Evolutionary conservation across 208 protist genomes (phyloP).

Genomic region (Crithidia bombi): DNA sequence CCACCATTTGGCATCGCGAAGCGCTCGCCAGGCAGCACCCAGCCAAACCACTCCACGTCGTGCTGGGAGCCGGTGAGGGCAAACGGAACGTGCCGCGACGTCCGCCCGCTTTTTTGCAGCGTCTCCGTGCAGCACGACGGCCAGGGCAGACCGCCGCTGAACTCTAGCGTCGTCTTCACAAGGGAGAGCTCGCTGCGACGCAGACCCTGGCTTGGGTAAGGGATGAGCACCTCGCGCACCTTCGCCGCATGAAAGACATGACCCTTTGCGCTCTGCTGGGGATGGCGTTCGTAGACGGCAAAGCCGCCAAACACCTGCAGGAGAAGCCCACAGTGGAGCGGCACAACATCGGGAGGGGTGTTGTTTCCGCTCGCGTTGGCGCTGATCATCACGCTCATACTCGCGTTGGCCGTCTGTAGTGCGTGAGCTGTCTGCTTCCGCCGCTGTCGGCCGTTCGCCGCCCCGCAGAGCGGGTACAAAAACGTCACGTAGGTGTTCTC

Average conservation of each 20-base stretch:
- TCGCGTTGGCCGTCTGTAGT: constrained; percentile 29
- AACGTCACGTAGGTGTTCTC: constrained; percentile 48
- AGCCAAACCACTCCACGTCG: constrained; percentile 68
- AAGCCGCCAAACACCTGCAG: constrained; percentile 85
- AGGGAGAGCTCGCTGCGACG: constrained; percentile 44
- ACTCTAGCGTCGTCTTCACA: constrained; percentile 45
- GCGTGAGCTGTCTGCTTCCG: constrained; percentile 42
- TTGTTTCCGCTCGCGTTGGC: constrained; percentile 1
- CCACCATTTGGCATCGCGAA: constrained; percentile 57
- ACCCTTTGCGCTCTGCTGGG: constrained; percentile 7
- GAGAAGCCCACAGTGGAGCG: constrained; percentile 42
- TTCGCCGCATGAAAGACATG: constrained; percentile 15
- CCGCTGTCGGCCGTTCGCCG: constrained; percentile 44
- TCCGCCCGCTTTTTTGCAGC: constrained; percentile 59
- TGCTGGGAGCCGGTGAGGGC: constrained; percentile 51
- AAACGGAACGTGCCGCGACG: constrained; percentile 54
- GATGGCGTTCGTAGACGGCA: constrained; percentile 42
- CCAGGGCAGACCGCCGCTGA: constrained; percentile 76
- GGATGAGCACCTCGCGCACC: constrained; percentile 74
- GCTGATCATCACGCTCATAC: constrained; percentile 7
- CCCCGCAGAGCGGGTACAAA: constrained; percentile 55
- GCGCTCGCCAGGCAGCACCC: constrained; percentile 72
- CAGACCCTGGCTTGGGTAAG: constrained; percentile 53
- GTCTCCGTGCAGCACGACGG: constrained; percentile 64
- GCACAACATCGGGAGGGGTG: constrained; percentile 5